phyloP scores from a whole-genome alignment of 2,329 filamentous ascomycete genomes.

The Fusarium sarcochroum region DNA sequence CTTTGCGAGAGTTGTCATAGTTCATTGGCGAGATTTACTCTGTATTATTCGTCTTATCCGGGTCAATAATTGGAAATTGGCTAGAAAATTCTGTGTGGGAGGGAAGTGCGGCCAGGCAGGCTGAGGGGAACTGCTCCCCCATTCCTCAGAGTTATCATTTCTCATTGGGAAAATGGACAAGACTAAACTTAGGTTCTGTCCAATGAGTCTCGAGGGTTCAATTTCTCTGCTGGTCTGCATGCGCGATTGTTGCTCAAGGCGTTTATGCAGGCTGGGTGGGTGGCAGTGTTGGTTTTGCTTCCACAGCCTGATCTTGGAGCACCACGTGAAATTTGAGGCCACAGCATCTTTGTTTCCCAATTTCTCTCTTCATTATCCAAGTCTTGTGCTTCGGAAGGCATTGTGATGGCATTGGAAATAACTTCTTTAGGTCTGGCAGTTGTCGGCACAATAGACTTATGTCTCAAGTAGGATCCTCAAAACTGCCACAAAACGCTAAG shows the following conservation, averaged over 20 bases:
- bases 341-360: too few relatives aligned
- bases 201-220: background rate
- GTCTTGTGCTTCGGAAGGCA: too few relatives aligned
- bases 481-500: background rate
- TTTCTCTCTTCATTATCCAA: too few relatives aligned
- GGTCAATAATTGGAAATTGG: background rate
- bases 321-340: too few relatives aligned
- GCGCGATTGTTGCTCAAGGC: background rate
- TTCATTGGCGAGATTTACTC: background rate
- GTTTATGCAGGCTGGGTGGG: background rate
- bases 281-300: background rate
- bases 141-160: background rate
- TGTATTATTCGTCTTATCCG: background rate
- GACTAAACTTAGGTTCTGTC: background rate
- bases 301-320: background rate
- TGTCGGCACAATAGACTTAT: background rate
- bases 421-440: background rate
- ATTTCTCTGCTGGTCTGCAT: background rate
- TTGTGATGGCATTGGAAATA: background rate
- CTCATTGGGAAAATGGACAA: background rate
- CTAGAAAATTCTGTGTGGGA: too few relatives aligned
- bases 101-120: too few relatives aligned
- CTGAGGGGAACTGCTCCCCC: background rate
- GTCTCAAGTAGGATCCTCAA: background rate
- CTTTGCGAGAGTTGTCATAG: background rate